These are phyloP conservation scores for Debaryomycetaceae sp. DNA, from an alignment of 1,139 yeast species.

Conservation along the genomic window DNA sequence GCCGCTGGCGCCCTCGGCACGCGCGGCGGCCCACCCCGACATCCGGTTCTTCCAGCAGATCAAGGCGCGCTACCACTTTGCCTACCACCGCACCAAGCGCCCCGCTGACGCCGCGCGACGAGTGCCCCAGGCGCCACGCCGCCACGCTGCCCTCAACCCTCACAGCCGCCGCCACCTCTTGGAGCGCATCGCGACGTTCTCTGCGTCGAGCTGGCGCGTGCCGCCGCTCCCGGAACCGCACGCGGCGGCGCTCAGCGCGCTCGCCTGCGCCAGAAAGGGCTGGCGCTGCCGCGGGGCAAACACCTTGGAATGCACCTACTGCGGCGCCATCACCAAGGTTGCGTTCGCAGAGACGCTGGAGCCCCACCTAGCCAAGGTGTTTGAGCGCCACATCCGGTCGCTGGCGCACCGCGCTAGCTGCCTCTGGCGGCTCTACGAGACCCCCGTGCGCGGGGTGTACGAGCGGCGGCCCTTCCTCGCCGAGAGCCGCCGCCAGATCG, in stretches of 20 bases:
- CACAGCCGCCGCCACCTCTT: conserved; percentile 26
- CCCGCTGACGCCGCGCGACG: neutral
- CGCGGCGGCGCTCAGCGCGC: conserved; percentile 21
- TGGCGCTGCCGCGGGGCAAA: conserved; percentile 36
- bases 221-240: conserved; percentile 15
- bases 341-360: conserved; percentile 19
- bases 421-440: conserved; percentile 35
- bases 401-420: conserved; percentile 30
- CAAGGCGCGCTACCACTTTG: conserved; percentile 33
- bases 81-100: conserved; percentile 30
- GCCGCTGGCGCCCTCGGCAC: no score
- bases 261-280: conserved; percentile 38
- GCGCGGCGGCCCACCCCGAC: conserved; percentile 31
- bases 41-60: conserved; percentile 35
- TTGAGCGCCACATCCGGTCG: conserved; percentile 19
- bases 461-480: conserved; percentile 32
- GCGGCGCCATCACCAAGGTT: conserved; percentile 27
- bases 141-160: conserved; percentile 24
- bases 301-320: conserved; percentile 31
- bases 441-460: conserved; percentile 32
- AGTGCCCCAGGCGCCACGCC: neutral
- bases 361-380: conserved; percentile 17
- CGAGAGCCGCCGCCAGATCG: conserved; percentile 26
- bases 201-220: conserved; percentile 32
- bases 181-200: conserved; percentile 25